These are phyloP conservation scores for Solanum phureja DNA, from an alignment of 257 asterid genomes.

Conservation along the genomic window DNA sequence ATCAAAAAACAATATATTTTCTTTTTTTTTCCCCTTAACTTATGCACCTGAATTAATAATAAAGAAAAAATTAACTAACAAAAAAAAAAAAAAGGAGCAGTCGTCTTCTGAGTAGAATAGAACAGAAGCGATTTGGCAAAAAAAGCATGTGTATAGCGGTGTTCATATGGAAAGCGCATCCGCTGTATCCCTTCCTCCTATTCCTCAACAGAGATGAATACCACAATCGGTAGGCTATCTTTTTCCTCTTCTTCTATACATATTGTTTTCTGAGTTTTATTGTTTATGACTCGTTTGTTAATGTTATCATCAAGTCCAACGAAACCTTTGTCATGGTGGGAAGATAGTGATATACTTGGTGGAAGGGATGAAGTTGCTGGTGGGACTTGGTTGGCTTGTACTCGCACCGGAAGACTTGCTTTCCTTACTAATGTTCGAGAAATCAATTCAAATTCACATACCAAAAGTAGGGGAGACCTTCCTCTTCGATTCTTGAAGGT, in stretches of 20 bases:
- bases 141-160: slow-evolving; percentile 55
- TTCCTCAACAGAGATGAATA: slow-evolving; percentile 76
- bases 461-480: slow-evolving; percentile 60
- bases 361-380: slow-evolving; percentile 73
- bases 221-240: slow-evolving; percentile 29
- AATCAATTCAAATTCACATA: slow-evolving; percentile 2
- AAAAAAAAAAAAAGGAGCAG: too few relatives aligned
- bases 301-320: slow-evolving; percentile 32
- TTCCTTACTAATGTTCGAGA: slow-evolving; percentile 82
- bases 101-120: too few relatives aligned
- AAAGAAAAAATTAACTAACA: too few relatives aligned
- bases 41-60: too few relatives aligned
- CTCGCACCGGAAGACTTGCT: slow-evolving; percentile 44
- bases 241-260: neutral
- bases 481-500: slow-evolving; percentile 69
- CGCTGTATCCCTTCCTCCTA: slow-evolving; percentile 48
- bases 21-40: too few relatives aligned
- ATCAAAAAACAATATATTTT: too few relatives aligned
- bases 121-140: neutral
- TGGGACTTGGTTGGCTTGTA: slow-evolving; percentile 76
- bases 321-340: slow-evolving; percentile 68
- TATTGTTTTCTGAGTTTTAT: neutral
- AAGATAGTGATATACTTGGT: slow-evolving; percentile 46
- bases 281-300: neutral
- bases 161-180: slow-evolving; percentile 63